Base-by-base conservation (phyloP, 331 rosid species). In the Quercus lobata region DNA sequence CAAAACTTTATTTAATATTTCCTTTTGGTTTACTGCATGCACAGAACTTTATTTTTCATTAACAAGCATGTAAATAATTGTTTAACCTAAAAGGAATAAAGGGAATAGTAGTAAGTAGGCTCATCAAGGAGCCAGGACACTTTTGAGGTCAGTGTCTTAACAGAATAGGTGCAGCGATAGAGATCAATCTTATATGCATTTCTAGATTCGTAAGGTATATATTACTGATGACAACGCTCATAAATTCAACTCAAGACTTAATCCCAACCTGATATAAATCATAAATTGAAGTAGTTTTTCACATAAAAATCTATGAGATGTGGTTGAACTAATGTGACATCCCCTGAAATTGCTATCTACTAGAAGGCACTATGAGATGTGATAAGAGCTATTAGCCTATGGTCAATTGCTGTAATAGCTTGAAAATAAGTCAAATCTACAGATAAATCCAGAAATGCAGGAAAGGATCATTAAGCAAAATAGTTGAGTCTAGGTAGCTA, bases 1-100 rank as follows among this genome's bases (percentile, higher is more conserved):
- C 81, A 84, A 62, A 15, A 72, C 72, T 69, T 72, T 49, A 69
- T 49, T 49, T 49, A 76, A 56, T 24, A 74, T 53, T 19, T 75
- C 21, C 54, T 72, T 57, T 49, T 27, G 14, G 82, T 16, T 63
- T 60, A 56, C 58, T 21, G 69, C 37, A 80, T 60, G 72, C 11
- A 49, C 46, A 76, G 21, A 66, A 69, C 22, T 29, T 71, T 12
- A 9, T 21, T 60, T n/a, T n/a, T 69, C 62, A 29, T 41, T 55
- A 69, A 70, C 49, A 69, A n/a, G 63, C 79, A 56, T 34, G 76
- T 49, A 70, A 73, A 41, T 21, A 5, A 52, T 29, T 25, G 76
- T 29, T 66, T 27, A 37, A 49, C 71, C 21, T 4, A 75, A 24
- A 44, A 76, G 75, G 57, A 37, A 74, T 21, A 63, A 49, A 63